These are phyloP conservation scores for Barnettozyma hawaiiensis DNA, from an alignment of 1,139 yeast genomes.

Conservation along the genomic window DNA sequence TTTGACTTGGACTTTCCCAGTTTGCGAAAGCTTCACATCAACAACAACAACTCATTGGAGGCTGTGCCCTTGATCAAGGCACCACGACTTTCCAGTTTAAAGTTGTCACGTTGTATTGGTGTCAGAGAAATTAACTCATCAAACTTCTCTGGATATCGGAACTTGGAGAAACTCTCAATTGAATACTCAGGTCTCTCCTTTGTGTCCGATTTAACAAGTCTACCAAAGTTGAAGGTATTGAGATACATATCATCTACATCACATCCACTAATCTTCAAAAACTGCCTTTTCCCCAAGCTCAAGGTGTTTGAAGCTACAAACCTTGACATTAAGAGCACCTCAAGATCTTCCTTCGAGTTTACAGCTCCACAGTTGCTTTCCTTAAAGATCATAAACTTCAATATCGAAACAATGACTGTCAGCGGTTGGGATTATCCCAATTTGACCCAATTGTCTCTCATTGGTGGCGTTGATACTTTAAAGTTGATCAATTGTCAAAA, in stretches of 20 bases:
- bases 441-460: conserved; percentile 6
- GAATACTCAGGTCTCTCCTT: conserved; percentile 14
- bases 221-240: conserved; percentile 6
- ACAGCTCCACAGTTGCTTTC: conserved; percentile 9
- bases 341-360: conserved; percentile 9
- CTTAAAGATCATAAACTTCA: conserved; percentile 9
- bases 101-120: conserved; percentile 12
- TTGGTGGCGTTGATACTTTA: conserved; percentile 12
- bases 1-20: conserved; percentile 3
- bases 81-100: conserved; percentile 7
- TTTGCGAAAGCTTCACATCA: conserved; percentile 9
- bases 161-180: conserved; percentile 6
- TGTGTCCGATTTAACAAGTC: conserved; percentile 4
- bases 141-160: conserved; percentile 8
- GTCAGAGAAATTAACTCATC: conserved; percentile 6
- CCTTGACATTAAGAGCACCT: conserved; percentile 10
- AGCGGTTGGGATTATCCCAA: background rate
- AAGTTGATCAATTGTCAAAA: conserved; percentile 2
- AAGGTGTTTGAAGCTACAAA: conserved; percentile 11
- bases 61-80: conserved; percentile 11
- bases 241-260: conserved; percentile 13
- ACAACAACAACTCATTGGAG: conserved; percentile 10
- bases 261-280: conserved; percentile 9
- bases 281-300: conserved; percentile 13
- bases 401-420: conserved; percentile 4